Conservation (phyloP, 2,329 filamentous ascomycete genomes). For the Penicillium sp. region DNA sequence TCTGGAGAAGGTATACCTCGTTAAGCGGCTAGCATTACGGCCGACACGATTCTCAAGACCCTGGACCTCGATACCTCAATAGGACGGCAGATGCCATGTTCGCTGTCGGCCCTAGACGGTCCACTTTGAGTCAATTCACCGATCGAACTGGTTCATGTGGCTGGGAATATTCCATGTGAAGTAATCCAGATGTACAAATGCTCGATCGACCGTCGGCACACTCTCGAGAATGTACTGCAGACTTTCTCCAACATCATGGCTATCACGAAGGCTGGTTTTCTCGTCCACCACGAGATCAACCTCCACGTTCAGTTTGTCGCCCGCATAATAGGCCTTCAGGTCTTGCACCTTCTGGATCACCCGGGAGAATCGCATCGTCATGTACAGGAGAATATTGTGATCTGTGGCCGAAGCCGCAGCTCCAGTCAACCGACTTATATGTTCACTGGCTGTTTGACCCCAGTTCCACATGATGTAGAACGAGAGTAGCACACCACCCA, state of each 20-base stretch:
- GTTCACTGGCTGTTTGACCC: conserved; percentile 56
- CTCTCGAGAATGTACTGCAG: conserved; percentile 58
- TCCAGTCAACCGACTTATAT: conserved; percentile 57
- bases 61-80: no score
- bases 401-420: conserved; percentile 54
- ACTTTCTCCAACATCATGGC: conserved; percentile 56
- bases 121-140: conserved; percentile 2
- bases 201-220: conserved; percentile 39
- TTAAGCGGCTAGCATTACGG: no score
- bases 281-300: conserved; percentile 58
- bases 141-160: conserved; percentile 34
- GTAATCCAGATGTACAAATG: conserved; percentile 50
- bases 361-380: conserved; percentile 89
- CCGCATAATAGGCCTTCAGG: conserved; percentile 58
- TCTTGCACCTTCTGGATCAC: conserved; percentile 65
- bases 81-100: no score
- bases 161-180: conserved; percentile 41
- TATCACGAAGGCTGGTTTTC: conserved; percentile 49
- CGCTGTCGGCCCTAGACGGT: no score
- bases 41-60: no score
- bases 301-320: conserved; percentile 58
- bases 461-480: conserved; percentile 58
- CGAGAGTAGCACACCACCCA: conserved; percentile 57
- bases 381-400: conserved; percentile 79
- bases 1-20: no score